These are phyloP conservation scores for Trichoderma harzianum DNA, from an alignment of 2,329 filamentous ascomycete species.

Conservation along the genomic window DNA sequence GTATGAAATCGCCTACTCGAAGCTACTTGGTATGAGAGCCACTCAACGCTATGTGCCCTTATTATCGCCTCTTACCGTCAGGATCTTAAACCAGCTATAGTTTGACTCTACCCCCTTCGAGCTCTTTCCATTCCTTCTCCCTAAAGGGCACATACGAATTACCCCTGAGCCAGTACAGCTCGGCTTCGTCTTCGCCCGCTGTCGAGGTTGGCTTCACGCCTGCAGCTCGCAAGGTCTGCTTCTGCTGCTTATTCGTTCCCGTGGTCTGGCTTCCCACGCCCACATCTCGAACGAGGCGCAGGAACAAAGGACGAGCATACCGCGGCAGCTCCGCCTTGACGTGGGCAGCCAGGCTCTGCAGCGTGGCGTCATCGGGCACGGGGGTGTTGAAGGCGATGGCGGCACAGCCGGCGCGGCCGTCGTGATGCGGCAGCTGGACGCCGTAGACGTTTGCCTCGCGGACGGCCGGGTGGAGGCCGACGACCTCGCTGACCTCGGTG, in stretches of 20 bases:
- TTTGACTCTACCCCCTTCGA: conserved; percentile 68
- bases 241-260: conserved; percentile 88
- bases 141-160: conserved; percentile 67
- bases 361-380: conserved; percentile 37
- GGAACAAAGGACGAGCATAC: conserved; percentile 75
- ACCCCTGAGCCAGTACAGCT: conserved; percentile 63
- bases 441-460: conserved; percentile 85
- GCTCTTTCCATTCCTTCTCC: conserved; percentile 62
- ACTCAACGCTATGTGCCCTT: background rate
- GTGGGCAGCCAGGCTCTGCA: conserved; percentile 61
- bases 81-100: conserved; percentile 42
- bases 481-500: conserved; percentile 72
- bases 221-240: conserved; percentile 66
- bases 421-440: conserved; percentile 73
- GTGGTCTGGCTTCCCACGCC: conserved; percentile 61
- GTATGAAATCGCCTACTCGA: background rate
- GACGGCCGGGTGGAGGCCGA: conserved; percentile 64
- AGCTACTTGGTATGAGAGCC: too few relatives aligned
- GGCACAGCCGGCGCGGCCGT: conserved; percentile 79
- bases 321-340: conserved; percentile 58
- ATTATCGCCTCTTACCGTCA: background rate
- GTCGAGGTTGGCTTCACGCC: conserved; percentile 61
- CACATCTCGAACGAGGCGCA: conserved; percentile 60
- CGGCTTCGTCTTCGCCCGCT: conserved; percentile 16
- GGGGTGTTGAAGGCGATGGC: conserved; percentile 58